Percentiles rank a stretch among this genome's conserved stretches.
Conservation (phyloP, 208 protist species). For the Angomonas ambiguus region DNA sequence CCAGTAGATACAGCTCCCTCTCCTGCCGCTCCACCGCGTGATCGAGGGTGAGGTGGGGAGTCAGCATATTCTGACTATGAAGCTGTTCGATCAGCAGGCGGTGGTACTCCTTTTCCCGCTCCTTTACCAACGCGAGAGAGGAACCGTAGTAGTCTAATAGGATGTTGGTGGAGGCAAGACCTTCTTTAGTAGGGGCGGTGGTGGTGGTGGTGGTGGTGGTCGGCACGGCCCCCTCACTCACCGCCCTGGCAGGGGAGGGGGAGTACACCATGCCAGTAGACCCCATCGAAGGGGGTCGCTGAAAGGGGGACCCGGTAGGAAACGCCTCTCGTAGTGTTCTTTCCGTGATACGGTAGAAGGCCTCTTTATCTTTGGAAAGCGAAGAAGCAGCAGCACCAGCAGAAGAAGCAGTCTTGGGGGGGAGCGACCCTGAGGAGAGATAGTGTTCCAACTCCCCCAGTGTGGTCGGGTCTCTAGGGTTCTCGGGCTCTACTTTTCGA, state of each 20-base stretch:
- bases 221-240: too few species aligned
- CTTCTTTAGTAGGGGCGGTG: too few species aligned
- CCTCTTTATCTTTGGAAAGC: background rate
- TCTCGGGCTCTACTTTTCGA: too few species aligned
- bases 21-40: background rate
- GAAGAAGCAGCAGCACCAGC: too few species aligned
- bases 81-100: background rate
- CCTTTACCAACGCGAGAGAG: background rate
- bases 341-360: background rate
- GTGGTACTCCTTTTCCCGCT: background rate
- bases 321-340: background rate
- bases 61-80: background rate
- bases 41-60: background rate
- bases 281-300: too few species aligned
- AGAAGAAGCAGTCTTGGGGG: too few species aligned
- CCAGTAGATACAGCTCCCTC: background rate
- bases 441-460: too few species aligned
- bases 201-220: too few species aligned
- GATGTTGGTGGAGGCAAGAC: too few species aligned
- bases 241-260: background rate
- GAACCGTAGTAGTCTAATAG: background rate
- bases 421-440: too few species aligned
- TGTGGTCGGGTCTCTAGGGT: too few species aligned
- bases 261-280: background rate
- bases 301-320: background rate